A percentile compares a stretch with the other conserved stretches of the same genome.
Conservation (phyloP, 148 eudicot species). For the Camellia granthamiana region DNA sequence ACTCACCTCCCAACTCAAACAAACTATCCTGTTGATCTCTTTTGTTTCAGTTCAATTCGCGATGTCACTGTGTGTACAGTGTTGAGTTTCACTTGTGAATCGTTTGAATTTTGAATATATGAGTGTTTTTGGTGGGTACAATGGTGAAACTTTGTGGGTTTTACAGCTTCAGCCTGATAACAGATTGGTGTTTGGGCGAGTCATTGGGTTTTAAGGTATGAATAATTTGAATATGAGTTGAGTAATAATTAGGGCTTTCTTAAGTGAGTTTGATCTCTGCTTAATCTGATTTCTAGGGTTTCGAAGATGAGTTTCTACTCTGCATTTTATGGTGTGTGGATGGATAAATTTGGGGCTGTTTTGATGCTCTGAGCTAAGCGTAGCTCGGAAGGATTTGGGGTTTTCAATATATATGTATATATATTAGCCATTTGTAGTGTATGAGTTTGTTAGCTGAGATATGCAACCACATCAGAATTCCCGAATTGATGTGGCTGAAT, state of each 20-base stretch:
- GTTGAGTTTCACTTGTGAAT: slow-evolving; percentile 8
- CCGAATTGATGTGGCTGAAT: slow-evolving; percentile 42
- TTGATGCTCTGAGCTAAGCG: slow-evolving; percentile 13
- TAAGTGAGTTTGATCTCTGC: slow-evolving; percentile 27
- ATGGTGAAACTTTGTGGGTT: slow-evolving; percentile 33
- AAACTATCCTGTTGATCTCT: slow-evolving; percentile 30
- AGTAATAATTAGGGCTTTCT: slow-evolving; percentile 22
- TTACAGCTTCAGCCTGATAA: slow-evolving; percentile 42
- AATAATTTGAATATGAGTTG: not conserved
- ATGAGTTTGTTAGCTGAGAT: slow-evolving; percentile 32
- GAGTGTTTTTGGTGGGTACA: slow-evolving; percentile 32
- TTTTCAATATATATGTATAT: not conserved
- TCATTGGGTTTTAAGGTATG: slow-evolving; percentile 11
- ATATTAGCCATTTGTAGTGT: slow-evolving; percentile 21
- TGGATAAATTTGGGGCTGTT: slow-evolving; percentile 14
- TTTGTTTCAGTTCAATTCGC: slow-evolving; percentile 22
- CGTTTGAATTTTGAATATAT: slow-evolving; percentile 30
- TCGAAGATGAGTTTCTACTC: slow-evolving; percentile 26
- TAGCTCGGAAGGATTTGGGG: slow-evolving; percentile 21
- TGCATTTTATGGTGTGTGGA: slow-evolving; percentile 18
- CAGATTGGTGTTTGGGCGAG: slow-evolving; percentile 24
- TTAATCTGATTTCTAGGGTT: slow-evolving; percentile 40
- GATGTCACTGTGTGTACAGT: slow-evolving; percentile 20
- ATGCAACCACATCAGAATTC: slow-evolving; percentile 48
- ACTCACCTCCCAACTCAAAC: not conserved